These are phyloP conservation scores for Backusella luteola DNA, from an alignment of 192 early-diverging fungal species.

Conservation along the genomic window DNA sequence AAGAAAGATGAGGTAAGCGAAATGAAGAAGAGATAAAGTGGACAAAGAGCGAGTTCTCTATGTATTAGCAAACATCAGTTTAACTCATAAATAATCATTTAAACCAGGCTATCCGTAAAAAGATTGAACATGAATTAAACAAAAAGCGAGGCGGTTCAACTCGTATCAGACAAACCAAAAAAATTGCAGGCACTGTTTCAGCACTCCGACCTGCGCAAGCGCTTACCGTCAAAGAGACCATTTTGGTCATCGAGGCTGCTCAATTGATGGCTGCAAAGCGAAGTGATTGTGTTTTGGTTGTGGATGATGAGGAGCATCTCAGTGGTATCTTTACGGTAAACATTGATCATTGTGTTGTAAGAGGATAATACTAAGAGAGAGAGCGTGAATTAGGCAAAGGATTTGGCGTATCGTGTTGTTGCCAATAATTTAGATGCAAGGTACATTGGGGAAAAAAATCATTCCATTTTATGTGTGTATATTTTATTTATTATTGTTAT, in stretches of 20 bases:
- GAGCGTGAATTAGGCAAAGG: slow-evolving; percentile 58
- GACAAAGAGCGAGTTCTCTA: too few relatives aligned
- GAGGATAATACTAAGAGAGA: too few relatives aligned
- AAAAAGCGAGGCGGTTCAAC: slow-evolving; percentile 51
- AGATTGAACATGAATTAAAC: slow-evolving; percentile 70
- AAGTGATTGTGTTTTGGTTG: slow-evolving; percentile 90
- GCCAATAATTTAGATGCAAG: slow-evolving; percentile 65
- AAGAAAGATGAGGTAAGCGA: slow-evolving; percentile 44
- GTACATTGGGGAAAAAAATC: slow-evolving; percentile 8
- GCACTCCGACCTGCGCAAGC: slow-evolving; percentile 83
- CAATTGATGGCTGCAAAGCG: slow-evolving; percentile 98
- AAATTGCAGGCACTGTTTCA: slow-evolving; percentile 81
- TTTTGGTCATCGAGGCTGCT: slow-evolving; percentile 77
- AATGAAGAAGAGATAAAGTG: too few relatives aligned
- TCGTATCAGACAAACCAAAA: slow-evolving; percentile 29
- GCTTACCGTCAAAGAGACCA: slow-evolving; percentile 77
- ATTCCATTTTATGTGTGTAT: neutral
- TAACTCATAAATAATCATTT: too few relatives aligned
- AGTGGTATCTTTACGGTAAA: slow-evolving; percentile 86
- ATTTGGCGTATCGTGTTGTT: slow-evolving; percentile 86
- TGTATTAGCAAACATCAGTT: too few relatives aligned
- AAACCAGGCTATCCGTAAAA: slow-evolving; percentile 65
- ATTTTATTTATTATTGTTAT: neutral
- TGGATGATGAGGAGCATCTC: slow-evolving; percentile 89
- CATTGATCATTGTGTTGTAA: too few relatives aligned